Evolutionary conservation across 192 early-diverging fungal species (phyloP).

Genomic region (Chytriomyces confervae): DNA sequence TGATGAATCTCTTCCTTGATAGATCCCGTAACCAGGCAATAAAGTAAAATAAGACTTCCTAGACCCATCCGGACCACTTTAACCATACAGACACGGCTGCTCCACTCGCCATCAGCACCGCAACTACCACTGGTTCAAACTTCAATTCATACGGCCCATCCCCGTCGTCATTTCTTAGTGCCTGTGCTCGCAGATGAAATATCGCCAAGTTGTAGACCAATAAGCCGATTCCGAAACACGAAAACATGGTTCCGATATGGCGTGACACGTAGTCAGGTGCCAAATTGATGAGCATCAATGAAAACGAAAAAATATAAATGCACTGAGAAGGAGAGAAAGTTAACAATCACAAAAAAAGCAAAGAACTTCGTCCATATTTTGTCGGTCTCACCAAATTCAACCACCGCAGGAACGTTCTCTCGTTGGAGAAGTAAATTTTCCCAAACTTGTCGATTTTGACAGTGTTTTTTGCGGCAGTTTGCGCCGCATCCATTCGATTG

Average conservation of each 20-base stretch:
- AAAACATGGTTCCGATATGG: constrained; percentile 18
- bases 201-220: constrained; percentile 24
- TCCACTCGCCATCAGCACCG: constrained; percentile 10
- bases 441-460: constrained; percentile 46
- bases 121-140: constrained; percentile 22
- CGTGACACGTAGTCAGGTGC: constrained; percentile 20
- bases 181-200: constrained; percentile 36
- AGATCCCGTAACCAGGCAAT: too few species aligned
- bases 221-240: constrained; percentile 18
- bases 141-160: constrained; percentile 37
- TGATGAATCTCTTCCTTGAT: too few species aligned
- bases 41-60: too few species aligned
- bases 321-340: background rate
- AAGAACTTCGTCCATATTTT: background rate
- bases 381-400: constrained; percentile 65
- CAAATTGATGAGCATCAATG: constrained; percentile 27
- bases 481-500: background rate
- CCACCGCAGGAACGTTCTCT: constrained; percentile 92
- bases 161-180: constrained; percentile 22
- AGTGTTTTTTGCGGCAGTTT: constrained; percentile 10
- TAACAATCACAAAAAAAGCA: background rate
- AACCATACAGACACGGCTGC: too few species aligned
- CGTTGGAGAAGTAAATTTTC: constrained; percentile 95
- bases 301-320: constrained; percentile 13
- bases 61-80: too few species aligned